Percentiles rank a stretch among this genome's conserved stretches.
phyloP scores from a whole-genome alignment of 345 rosid genomes.

The Mangifera indica region DNA sequence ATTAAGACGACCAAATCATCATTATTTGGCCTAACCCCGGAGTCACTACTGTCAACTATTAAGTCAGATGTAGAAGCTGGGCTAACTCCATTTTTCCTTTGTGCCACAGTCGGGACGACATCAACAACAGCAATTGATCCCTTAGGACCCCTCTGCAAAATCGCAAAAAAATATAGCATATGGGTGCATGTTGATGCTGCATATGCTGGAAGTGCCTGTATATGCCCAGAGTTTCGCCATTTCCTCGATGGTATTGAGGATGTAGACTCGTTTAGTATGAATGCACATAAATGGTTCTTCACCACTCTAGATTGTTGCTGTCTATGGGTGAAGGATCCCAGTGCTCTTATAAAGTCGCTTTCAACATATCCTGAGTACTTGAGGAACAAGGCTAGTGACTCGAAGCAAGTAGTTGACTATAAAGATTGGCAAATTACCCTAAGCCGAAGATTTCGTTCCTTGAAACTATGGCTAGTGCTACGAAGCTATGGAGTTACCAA shows the following conservation, averaged over 20 bases:
- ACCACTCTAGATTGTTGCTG: slow-evolving; percentile 53
- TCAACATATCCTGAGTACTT: slow-evolving; percentile 44
- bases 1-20: slow-evolving; percentile 32
- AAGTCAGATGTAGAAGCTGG: slow-evolving; percentile 20
- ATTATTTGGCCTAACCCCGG: slow-evolving; percentile 18
- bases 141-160: slow-evolving; percentile 10
- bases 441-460: slow-evolving; percentile 44
- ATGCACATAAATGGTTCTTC: slow-evolving; percentile 57
- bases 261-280: slow-evolving; percentile 47
- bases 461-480: slow-evolving; percentile 55
- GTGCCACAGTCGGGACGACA: slow-evolving; percentile 46
- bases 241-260: slow-evolving; percentile 43
- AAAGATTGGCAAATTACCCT: slow-evolving; percentile 62
- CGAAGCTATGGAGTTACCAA: slow-evolving; percentile 46
- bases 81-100: slow-evolving; percentile 31
- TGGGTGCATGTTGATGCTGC: slow-evolving; percentile 62
- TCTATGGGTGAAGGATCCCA: slow-evolving; percentile 53
- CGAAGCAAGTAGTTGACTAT: slow-evolving; percentile 41
- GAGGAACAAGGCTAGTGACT: slow-evolving; percentile 33
- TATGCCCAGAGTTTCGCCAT: slow-evolving; percentile 53
- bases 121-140: slow-evolving; percentile 34
- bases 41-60: slow-evolving; percentile 13
- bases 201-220: slow-evolving; percentile 43
- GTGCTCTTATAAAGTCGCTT: slow-evolving; percentile 36
- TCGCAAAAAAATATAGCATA: slow-evolving; percentile 22